These are phyloP conservation scores for Pochonia chlamydosporia DNA, from an alignment of 2,329 filamentous ascomycete genomes.

Conservation along the genomic window DNA sequence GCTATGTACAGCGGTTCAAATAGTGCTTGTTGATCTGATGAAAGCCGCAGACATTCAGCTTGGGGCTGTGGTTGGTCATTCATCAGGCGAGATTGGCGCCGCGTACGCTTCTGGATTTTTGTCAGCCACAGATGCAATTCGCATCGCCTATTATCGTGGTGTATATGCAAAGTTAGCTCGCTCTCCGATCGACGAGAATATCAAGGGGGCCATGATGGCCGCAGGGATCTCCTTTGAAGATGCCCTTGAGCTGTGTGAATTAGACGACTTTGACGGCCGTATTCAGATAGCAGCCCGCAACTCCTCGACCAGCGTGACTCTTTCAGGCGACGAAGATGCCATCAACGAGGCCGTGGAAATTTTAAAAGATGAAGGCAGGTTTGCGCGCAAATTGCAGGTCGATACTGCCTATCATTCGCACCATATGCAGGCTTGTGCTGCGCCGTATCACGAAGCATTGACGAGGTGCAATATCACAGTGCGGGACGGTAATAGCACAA, in stretches of 20 bases:
- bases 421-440: constrained; percentile 25
- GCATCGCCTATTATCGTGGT: constrained; percentile 7
- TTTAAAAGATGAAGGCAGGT: constrained; percentile 18
- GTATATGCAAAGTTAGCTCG: background rate
- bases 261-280: constrained; percentile 16
- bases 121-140: constrained; percentile 1
- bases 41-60: constrained; percentile 21
- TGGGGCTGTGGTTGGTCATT: constrained; percentile 30
- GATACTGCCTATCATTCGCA: constrained; percentile 36
- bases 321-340: constrained; percentile 24
- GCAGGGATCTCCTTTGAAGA: constrained; percentile 12
- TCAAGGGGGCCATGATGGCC: constrained; percentile 16
- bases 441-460: constrained; percentile 12
- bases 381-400: constrained; percentile 26
- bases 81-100: constrained; percentile 34
- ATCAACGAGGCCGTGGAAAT: constrained; percentile 18
- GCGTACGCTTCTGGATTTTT: constrained; percentile 27
- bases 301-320: constrained; percentile 15
- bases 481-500: too few species aligned
- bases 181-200: background rate
- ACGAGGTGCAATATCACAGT: too few species aligned
- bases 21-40: constrained; percentile 34
- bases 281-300: constrained; percentile 20
- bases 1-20: constrained; percentile 30
- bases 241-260: background rate